Evolutionary conservation across 2,329 filamentous ascomycete genomes (phyloP), one percentile per base, ranked within the genome.

Genomic region (Fusarium oligoseptatum): DNA sequence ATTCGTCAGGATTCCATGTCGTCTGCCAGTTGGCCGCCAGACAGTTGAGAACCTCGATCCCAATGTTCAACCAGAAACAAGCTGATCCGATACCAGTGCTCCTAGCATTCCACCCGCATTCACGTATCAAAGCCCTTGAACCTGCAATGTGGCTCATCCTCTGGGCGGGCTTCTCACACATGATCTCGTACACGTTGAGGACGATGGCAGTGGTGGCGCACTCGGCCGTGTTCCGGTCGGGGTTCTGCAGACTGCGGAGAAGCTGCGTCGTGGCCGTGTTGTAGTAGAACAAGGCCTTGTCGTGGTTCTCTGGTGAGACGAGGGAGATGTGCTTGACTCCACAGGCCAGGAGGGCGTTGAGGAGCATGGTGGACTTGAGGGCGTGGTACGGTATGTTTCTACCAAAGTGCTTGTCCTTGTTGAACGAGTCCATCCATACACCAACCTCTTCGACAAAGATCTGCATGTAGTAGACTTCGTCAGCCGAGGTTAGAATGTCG

Each of bases 41-140:
- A 81, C 95, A 98, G 73, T 91, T 94, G 32, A 98, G 86, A n/a
- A 98, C 87, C 81, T 98, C 96, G 88, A 98, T 93, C 17, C 93
- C 93, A 17, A 97, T 92, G 77, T 97, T 98, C 41, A 98, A 87
- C 95, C 96, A 98, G 84, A 98, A 98, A 82, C 95, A 98, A 1
- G 95, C 95, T 0, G 92, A 90, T 1, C 95, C 95, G 22, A 98
- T 90, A 0, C 95, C 95, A 1, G 88, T 89, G 39, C 93, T 93
- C 71, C 88, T 90, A 0, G 94, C 94, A 77, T 94, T 93, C 96
- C 96, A 98, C 6, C 92, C 91, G 78, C 95, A 98, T 80, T 98
- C 95, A 71, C 95, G 94, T 78, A 98, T 95, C 60, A 98, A 86
- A 2, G 94, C 94, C 63, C 95, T 89, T 11, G 95, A 94, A 6